phyloP scores from a whole-genome alignment of 1,284 basidiomycete genomes.

The Ceratobasidium sp. region DNA sequence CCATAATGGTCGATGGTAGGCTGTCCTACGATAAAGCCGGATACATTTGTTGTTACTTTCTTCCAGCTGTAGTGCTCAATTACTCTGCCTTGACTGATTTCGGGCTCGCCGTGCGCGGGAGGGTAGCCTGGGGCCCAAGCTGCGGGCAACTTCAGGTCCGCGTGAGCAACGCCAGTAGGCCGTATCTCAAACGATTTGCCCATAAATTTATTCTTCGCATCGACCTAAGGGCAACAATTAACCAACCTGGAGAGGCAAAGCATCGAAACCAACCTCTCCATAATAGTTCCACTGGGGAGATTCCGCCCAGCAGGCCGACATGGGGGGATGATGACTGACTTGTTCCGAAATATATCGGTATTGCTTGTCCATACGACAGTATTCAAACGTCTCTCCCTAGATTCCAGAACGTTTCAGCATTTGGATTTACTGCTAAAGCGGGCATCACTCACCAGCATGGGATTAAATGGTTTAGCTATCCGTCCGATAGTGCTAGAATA shows the following conservation, averaged over 20 bases:
- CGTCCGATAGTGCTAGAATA: constrained; percentile 96
- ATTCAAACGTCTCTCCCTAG: constrained; percentile 92
- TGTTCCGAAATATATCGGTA: constrained; percentile 96
- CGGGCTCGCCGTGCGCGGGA: constrained; percentile 50
- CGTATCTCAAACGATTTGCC: constrained; percentile 97
- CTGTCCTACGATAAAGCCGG: constrained; percentile 92
- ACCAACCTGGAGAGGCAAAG: neutral
- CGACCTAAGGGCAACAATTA: constrained; percentile 68
- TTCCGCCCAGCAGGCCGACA: constrained; percentile 97
- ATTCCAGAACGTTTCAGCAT: too few relatives aligned
- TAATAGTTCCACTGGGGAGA: constrained; percentile 91
- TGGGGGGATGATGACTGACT: constrained; percentile 96
- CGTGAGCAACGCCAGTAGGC: constrained; percentile 94
- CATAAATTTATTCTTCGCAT: constrained; percentile 94
- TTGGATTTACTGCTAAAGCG: too few relatives aligned
- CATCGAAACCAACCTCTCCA: constrained; percentile 71
- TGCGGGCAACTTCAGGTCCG: constrained; percentile 80
- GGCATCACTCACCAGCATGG: constrained; percentile 78
- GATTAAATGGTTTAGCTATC: constrained; percentile 96
- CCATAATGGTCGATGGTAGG: constrained; percentile 98
- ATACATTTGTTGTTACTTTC: constrained; percentile 93
- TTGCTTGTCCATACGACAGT: constrained; percentile 85
- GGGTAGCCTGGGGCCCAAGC: constrained; percentile 60
- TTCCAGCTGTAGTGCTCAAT: constrained; percentile 92
- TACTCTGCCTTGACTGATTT: constrained; percentile 61